These are phyloP conservation scores for Barnettozyma wickerhamii DNA, from an alignment of 805 yeast genomes.

Conservation along the genomic window DNA sequence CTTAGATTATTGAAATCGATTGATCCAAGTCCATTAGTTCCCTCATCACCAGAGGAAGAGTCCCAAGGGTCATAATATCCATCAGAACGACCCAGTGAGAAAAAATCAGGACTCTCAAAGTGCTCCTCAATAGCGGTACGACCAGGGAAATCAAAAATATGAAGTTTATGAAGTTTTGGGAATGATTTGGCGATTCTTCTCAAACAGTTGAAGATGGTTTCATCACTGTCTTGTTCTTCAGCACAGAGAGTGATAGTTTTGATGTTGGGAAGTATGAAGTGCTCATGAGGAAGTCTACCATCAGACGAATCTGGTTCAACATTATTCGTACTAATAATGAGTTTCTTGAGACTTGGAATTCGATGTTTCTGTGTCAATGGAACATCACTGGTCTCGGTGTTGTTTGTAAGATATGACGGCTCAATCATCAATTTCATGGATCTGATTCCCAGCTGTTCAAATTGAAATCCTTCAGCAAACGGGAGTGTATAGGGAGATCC, in stretches of 20 bases:
- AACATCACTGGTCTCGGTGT: neutral
- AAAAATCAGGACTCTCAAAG: too few relatives aligned
- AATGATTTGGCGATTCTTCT: neutral
- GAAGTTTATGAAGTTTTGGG: slow-evolving; percentile 1
- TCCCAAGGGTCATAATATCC: neutral
- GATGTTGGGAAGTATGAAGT: neutral
- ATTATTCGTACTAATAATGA: neutral
- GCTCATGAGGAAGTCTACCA: neutral
- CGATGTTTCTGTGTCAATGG: neutral
- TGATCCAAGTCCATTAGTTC: neutral
- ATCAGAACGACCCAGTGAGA: too few relatives aligned
- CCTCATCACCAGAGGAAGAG: neutral
- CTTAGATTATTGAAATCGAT: neutral
- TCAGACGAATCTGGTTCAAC: neutral
- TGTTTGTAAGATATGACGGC: neutral
- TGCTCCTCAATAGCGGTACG: neutral
- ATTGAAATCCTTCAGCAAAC: neutral
- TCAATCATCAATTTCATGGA: neutral
- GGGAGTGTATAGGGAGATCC: neutral
- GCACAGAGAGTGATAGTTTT: neutral
- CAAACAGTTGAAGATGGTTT: neutral
- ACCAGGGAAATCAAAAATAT: slow-evolving; percentile 2
- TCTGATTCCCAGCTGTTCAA: neutral
- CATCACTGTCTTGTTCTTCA: neutral
- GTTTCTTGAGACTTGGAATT: neutral